Base-by-base conservation (phyloP, 2,329 filamentous ascomycete genomes). In the Massarina eburnea region DNA sequence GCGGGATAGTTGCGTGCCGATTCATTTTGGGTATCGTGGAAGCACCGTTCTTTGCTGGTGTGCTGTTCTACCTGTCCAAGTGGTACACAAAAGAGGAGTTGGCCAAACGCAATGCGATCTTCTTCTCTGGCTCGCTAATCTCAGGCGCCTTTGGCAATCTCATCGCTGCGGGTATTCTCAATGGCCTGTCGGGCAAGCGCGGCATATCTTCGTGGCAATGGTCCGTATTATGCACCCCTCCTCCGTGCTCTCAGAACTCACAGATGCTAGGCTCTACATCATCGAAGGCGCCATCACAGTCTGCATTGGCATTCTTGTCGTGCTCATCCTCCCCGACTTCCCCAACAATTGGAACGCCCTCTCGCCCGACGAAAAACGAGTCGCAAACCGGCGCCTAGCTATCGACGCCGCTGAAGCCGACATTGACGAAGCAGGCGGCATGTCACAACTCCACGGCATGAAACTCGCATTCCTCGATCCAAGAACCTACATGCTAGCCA, bases 71-170 rank as follows among this genome's bases (percentile, higher is more conserved):
- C n/a, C 46, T 66, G 14, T 55, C 50, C 5, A 55, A 57, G 49
- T 80, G 77, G 76, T 81, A 80, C 51, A 81, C 76, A 1, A 75
- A 75, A 39, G 71, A 74, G 22, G 78, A 81, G 48, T 59, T 81
- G 14, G 73, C 73, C 3, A 68, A 77, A 33, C 72, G 79, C 4
- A 78, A 75, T 53, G 73, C 73, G n/a, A 72, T 80, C 34, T 73
- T 81, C 43, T 80, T 79, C 58, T 75, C 76, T 3, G 78, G 76
- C 3, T 75, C 72, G 2, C 61, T 79, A 17, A 69, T 80, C 22
- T 41, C 75, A 66, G 36, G 57, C 12, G 77, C 78, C 2, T 81
- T 81, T 53, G 76, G 76, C n/a, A 77, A 75, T 17, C 67, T 81
- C 20, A 78, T 81, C 40, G 78, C 76, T 7, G 78, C 78, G 3